Evolutionary conservation across 192 early-diverging fungal species (phyloP).

Genomic region (Coemansia sp.): DNA sequence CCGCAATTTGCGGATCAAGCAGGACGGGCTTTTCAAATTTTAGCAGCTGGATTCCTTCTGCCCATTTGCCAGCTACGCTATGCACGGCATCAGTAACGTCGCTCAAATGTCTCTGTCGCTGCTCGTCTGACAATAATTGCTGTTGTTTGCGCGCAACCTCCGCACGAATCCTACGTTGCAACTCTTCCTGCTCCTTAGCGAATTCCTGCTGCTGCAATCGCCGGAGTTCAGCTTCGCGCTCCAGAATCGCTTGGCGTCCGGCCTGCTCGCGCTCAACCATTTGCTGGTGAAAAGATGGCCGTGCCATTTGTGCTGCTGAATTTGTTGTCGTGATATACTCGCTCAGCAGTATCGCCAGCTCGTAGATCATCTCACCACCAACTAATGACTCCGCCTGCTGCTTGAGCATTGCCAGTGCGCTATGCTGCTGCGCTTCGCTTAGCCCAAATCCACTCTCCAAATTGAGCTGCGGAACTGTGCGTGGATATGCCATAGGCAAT

Average conservation of each 20-base stretch:
- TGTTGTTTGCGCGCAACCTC: conserved; percentile 52
- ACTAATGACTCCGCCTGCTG: conserved; percentile 39
- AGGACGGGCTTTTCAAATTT: conserved; percentile 19
- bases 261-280: conserved; percentile 47
- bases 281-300: conserved; percentile 49
- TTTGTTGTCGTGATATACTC: conserved; percentile 63
- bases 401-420: conserved; percentile 41
- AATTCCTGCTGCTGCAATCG: conserved; percentile 15
- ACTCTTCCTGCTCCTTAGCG: conserved; percentile 27
- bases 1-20: conserved; percentile 20
- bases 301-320: conserved; percentile 54
- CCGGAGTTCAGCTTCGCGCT: conserved; percentile 24
- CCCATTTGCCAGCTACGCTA: conserved; percentile 41
- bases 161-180: conserved; percentile 39
- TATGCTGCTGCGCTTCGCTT: conserved; percentile 51
- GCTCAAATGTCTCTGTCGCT: conserved; percentile 23
- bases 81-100: conserved; percentile 42
- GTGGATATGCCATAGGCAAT: conserved; percentile 68
- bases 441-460: conserved; percentile 59
- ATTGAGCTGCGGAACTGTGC: conserved; percentile 58
- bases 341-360: conserved; percentile 58
- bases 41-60: conserved; percentile 46
- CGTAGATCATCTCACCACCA: conserved; percentile 70
- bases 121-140: conserved; percentile 36
- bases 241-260: conserved; percentile 19